Evolutionary conservation across 805 yeast genomes (phyloP).

Genomic region (Ogataea saltuana): DNA sequence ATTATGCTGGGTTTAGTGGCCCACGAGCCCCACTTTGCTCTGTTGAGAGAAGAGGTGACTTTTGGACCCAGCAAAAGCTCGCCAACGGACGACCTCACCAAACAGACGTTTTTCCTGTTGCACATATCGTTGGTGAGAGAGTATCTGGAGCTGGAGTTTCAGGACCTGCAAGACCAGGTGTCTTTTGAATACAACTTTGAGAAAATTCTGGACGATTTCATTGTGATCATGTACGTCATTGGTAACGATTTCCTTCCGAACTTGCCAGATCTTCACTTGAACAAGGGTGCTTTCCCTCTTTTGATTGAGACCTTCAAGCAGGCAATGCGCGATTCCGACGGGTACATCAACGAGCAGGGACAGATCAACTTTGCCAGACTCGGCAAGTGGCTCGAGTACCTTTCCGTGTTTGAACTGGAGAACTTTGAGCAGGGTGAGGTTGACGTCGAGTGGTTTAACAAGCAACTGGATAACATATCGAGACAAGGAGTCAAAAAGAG

Average conservation of each 20-base stretch:
- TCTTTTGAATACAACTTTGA: constrained; percentile 81
- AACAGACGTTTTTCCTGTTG: constrained; percentile 77
- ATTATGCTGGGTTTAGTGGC: constrained; percentile 89
- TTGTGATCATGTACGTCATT: constrained; percentile 87
- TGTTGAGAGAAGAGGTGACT: constrained; percentile 91
- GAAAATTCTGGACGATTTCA: constrained; percentile 86
- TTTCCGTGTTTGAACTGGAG: constrained; percentile 79
- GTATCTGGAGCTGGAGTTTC: constrained; percentile 83
- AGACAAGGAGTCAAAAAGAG: constrained; percentile 70
- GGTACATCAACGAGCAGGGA: constrained; percentile 84
- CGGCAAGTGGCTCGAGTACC: constrained; percentile 69
- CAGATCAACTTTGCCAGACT: constrained; percentile 73
- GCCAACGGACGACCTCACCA: constrained; percentile 52
- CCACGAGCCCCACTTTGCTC: constrained; percentile 94
- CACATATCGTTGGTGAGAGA: constrained; percentile 90
- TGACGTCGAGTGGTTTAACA: constrained; percentile 90
- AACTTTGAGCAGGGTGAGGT: constrained; percentile 82
- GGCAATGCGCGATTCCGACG: constrained; percentile 70
- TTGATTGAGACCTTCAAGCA: constrained; percentile 85
- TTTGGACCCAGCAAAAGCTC: constrained; percentile 58
- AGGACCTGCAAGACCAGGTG: constrained; percentile 62
- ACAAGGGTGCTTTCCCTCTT: constrained; percentile 96
- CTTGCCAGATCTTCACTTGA: constrained; percentile 88
- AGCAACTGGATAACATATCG: constrained; percentile 77
- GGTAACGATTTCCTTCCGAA: constrained; percentile 98